A percentile compares a stretch with the other conserved stretches of the same genome.
Evolutionary conservation across 78 protist species (phyloP).

Genomic region (Protostelium mycophagum): DNA sequence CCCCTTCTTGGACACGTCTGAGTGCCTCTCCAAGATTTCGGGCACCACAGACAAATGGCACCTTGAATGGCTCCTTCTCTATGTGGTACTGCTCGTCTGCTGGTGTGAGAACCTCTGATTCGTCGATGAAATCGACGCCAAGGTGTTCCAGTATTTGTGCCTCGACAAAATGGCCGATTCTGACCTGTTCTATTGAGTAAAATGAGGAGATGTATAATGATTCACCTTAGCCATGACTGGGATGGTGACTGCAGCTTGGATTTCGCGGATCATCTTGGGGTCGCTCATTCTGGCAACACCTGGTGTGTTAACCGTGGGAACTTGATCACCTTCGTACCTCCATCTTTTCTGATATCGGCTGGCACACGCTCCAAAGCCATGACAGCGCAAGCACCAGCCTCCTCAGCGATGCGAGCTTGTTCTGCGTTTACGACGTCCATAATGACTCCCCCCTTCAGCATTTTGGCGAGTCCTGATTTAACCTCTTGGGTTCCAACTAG

Average conservation of each 20-base stretch:
- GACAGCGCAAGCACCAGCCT: slow-evolving; percentile 92
- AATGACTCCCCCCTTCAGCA: slow-evolving; percentile 94
- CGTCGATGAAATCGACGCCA: slow-evolving; percentile 93
- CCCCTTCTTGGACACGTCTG: slow-evolving; percentile 93
- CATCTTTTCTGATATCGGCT: slow-evolving; percentile 91
- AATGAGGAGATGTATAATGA: neutral
- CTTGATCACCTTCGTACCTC: slow-evolving; percentile 40
- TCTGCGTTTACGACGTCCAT: slow-evolving; percentile 94
- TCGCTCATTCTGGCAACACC: slow-evolving; percentile 91
- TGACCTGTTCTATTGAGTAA: slow-evolving; percentile 2
- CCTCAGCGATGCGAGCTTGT: slow-evolving; percentile 95
- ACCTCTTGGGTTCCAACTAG: slow-evolving; percentile 46
- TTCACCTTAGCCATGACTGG: slow-evolving; percentile 92
- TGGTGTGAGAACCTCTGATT: slow-evolving; percentile 88
- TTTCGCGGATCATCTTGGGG: slow-evolving; percentile 84
- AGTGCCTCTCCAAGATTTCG: slow-evolving; percentile 92
- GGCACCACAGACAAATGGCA: slow-evolving; percentile 94
- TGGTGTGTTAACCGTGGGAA: neutral
- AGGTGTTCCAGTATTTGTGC: slow-evolving; percentile 86
- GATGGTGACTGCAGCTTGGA: slow-evolving; percentile 83
- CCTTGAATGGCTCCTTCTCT: slow-evolving; percentile 79
- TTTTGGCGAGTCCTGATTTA: slow-evolving; percentile 87
- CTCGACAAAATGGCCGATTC: slow-evolving; percentile 96
- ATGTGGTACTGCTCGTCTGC: slow-evolving; percentile 93
- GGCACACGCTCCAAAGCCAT: slow-evolving; percentile 97